phyloP scores from a whole-genome alignment of 139 green algal species.

The Haematococcus lacustris region DNA sequence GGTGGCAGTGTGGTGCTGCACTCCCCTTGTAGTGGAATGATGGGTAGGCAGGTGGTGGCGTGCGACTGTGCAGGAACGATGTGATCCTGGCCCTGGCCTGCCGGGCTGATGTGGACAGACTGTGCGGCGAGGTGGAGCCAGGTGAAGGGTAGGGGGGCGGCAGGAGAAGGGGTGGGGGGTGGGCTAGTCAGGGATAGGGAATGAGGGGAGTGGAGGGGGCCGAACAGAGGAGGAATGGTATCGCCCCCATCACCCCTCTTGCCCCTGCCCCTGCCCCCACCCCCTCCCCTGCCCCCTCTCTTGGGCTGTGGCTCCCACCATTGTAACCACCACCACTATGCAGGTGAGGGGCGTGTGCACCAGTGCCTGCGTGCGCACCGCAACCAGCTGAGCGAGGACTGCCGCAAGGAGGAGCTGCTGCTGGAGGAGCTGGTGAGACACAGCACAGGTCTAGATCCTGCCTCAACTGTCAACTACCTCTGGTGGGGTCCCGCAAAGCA shows the following conservation, averaged over 20 bases:
- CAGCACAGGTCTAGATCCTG: too few relatives aligned
- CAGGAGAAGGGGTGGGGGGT: not conserved
- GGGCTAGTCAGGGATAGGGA: not conserved
- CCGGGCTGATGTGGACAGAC: constrained; percentile 55
- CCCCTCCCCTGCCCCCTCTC: not conserved
- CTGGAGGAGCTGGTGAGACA: constrained; percentile 40
- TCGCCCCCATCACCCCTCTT: not conserved
- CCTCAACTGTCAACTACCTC: too few relatives aligned
- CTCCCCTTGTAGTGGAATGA: too few relatives aligned
- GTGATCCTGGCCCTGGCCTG: constrained; percentile 64
- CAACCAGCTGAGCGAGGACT: constrained; percentile 52
- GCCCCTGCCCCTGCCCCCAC: not conserved
- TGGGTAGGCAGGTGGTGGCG: too few relatives aligned
- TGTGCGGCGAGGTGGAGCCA: constrained; percentile 54
- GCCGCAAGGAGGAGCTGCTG: constrained; percentile 71
- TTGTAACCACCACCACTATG: not conserved
- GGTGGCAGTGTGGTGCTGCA: not conserved
- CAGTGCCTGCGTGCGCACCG: constrained; percentile 66
- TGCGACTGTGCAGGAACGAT: constrained; percentile 64
- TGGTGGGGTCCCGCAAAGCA: too few relatives aligned
- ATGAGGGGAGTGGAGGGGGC: not conserved
- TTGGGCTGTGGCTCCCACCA: not conserved
- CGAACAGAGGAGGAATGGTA: not conserved
- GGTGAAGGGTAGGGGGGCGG: constrained; percentile 24
- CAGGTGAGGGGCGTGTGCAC: constrained; percentile 62